Conservation (phyloP, 805 yeast genomes). For the Yarrowia osloensis region DNA sequence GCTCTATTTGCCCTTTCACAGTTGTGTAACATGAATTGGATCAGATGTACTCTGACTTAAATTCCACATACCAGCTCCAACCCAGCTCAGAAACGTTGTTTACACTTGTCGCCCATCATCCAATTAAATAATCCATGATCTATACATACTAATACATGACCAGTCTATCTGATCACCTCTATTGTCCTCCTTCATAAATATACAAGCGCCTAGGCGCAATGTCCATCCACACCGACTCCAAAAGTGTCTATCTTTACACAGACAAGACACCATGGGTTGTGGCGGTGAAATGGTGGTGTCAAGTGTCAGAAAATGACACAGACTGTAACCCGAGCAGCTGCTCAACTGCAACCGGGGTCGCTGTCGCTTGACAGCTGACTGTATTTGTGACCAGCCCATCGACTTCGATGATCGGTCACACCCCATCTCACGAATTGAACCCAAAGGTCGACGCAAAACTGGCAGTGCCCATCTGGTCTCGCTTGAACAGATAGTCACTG, state of each 20-base stretch:
- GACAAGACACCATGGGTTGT: not conserved
- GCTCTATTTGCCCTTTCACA: no score
- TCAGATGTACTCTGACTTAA: no score
- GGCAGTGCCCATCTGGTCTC: constrained; percentile 10
- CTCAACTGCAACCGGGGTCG: no score
- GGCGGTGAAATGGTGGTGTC: not conserved
- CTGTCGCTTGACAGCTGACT: no score
- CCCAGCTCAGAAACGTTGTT: no score
- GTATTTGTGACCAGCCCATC: not conserved
- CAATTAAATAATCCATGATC: not conserved
- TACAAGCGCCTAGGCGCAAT: not conserved
- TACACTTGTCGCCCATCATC: not conserved
- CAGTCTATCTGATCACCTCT: not conserved
- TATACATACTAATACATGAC: constrained; percentile 1
- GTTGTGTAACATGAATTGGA: no score
- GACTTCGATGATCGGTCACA: not conserved
- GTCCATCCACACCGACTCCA: not conserved
- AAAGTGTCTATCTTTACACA: not conserved
- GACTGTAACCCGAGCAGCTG: no score
- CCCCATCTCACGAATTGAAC: not conserved
- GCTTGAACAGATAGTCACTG: not conserved
- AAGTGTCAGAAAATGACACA: no score
- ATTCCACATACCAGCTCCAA: no score
- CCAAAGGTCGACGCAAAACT: constrained; percentile 2
- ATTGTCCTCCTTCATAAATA: constrained; percentile 11